Evolutionary conservation across 768 basidiomycete genomes (phyloP), one percentile per base, ranked within the genome.

Genomic region (Strobilomyces dryophilus): DNA sequence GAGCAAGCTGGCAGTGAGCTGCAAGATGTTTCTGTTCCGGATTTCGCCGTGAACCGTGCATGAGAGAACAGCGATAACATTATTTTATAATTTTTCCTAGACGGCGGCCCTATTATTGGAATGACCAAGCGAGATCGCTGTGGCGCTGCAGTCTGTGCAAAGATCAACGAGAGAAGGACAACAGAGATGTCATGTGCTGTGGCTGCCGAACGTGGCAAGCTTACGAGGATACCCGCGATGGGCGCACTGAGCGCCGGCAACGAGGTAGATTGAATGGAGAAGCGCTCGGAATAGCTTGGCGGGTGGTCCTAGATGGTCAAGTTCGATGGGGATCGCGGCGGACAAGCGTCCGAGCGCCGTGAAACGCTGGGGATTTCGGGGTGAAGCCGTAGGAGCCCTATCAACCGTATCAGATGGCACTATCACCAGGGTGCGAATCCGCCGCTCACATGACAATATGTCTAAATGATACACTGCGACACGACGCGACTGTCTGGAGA

Each of bases 361-460:
- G 61, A 63, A 63, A 64, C 61, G 55, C 18, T 37, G 55, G 21
- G 41, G 29, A 17, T 54, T 53, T 36, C 29, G 50, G 54, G 51
- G 49, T 47, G 50, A 24, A 27, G 37, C 41, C 31, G 46, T 14
- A 43, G 32, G 46, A 26, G 58, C 51, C 60, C 62, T 65, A 63
- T 65, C 63, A 64, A 46, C 51, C 63, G 63, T 64, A 62, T 64
- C 63, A 65, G 63, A 65, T 63, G 61, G 52, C 42, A 44, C 57
- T 59, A 55, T 61, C 61, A 54, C 44, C 21, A 4, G 35, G 34
- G 35, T 58, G 60, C 49, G 60, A 62, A 53, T 58, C 54, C 49
- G 36, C 46, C 47, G 37, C 40, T 34, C 36, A 10, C 43, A 52
- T 43, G 55, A 47, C 31, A 42, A 40, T 31, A 40, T 43, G 42